Evolutionary conservation across 208 protist genomes (phyloP).

Genomic region (Crithidia thermophila): DNA sequence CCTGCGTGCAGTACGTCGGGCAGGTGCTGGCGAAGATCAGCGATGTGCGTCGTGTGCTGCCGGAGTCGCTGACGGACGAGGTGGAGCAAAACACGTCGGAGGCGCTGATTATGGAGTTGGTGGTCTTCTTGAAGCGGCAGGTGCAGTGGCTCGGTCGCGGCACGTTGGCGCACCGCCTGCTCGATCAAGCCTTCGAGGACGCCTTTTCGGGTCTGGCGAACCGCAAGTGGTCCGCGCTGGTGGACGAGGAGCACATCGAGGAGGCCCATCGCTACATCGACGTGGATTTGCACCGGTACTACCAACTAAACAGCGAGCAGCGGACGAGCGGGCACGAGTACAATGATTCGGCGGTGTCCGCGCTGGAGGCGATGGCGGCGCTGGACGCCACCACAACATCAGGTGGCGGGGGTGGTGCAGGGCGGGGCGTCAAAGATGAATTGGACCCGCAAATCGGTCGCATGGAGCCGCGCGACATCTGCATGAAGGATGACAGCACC

Average conservation of each 20-base stretch:
- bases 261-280: slow-evolving; percentile 63
- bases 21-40: slow-evolving; percentile 71
- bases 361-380: slow-evolving; percentile 35
- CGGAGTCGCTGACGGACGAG: slow-evolving; percentile 52
- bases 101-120: slow-evolving; percentile 70
- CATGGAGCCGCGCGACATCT: slow-evolving; percentile 52
- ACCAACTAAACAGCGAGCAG: slow-evolving; percentile 66
- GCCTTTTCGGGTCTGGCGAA: slow-evolving; percentile 62
- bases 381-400: slow-evolving; percentile 29
- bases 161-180: slow-evolving; percentile 58
- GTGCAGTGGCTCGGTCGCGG: slow-evolving; percentile 57
- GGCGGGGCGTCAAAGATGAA: background rate
- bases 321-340: slow-evolving; percentile 85
- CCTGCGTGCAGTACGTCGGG: slow-evolving; percentile 80
- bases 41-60: slow-evolving; percentile 49
- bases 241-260: slow-evolving; percentile 48
- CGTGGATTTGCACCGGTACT: slow-evolving; percentile 72
- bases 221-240: slow-evolving; percentile 53
- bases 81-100: slow-evolving; percentile 69
- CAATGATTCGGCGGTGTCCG: slow-evolving; percentile 26
- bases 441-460: slow-evolving; percentile 54
- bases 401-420: background rate
- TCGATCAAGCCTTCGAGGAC: slow-evolving; percentile 72
- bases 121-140: slow-evolving; percentile 69
- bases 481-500: slow-evolving; percentile 62